Conservation (phyloP, 2,329 filamentous ascomycete genomes). For the Dendrostoma leiphaemia region DNA sequence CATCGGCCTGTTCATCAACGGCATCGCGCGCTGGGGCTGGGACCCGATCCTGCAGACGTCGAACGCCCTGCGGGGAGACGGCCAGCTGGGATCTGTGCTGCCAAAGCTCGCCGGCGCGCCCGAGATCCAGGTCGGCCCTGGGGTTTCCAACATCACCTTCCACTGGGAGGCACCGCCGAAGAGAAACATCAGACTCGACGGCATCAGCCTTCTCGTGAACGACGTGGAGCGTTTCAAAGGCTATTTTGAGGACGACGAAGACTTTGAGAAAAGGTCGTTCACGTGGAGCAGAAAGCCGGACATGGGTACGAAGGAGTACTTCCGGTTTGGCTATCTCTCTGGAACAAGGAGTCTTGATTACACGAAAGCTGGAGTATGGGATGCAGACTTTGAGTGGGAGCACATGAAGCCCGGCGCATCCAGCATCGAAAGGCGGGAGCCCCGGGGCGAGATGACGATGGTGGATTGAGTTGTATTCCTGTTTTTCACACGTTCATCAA, state of each 20-base stretch:
- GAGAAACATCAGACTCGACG: slow-evolving; percentile 57
- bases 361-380: slow-evolving; percentile 73
- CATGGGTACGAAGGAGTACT: slow-evolving; percentile 62
- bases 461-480: slow-evolving; percentile 7
- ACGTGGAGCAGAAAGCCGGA: slow-evolving; percentile 55
- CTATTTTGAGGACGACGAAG: slow-evolving; percentile 60
- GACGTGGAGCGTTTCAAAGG: slow-evolving; percentile 79
- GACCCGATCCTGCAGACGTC: slow-evolving; percentile 84
- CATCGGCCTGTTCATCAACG: slow-evolving; percentile 89
- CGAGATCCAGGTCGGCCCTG: slow-evolving; percentile 41
- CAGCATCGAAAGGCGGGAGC: slow-evolving; percentile 33
- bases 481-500: no score
- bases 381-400: slow-evolving; percentile 60
- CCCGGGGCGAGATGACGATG: slow-evolving; percentile 16
- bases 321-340: slow-evolving; percentile 72
- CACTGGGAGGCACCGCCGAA: slow-evolving; percentile 47
- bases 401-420: slow-evolving; percentile 64
- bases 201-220: slow-evolving; percentile 78
- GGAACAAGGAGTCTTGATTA: slow-evolving; percentile 67
- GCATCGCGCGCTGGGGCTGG: slow-evolving; percentile 91
- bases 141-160: slow-evolving; percentile 65
- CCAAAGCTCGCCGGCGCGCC: slow-evolving; percentile 48
- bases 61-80: slow-evolving; percentile 66
- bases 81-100: slow-evolving; percentile 60
- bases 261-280: slow-evolving; percentile 41